Conservation (phyloP, 345 rosid genomes). For the Ceriops decandra region DNA sequence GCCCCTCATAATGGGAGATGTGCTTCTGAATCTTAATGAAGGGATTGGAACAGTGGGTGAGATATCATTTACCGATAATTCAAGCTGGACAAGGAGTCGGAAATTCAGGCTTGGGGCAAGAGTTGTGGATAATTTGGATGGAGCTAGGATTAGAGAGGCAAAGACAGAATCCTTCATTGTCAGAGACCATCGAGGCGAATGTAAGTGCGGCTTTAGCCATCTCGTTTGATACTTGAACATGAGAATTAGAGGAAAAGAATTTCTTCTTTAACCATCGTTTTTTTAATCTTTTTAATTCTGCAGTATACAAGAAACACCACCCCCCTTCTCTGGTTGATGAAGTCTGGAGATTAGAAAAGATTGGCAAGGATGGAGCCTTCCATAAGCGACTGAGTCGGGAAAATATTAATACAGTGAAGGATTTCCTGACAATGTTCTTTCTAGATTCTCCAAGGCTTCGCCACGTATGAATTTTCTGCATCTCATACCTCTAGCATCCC, state of each 20-base stretch:
- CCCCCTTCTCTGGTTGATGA: conserved; percentile 85
- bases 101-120: conserved; percentile 87
- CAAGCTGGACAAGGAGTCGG: conserved; percentile 99
- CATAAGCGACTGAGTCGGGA: conserved; percentile 74
- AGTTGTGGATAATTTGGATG: conserved; percentile 61
- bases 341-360: conserved; percentile 97
- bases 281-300: conserved; percentile 5
- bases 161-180: conserved; percentile 83
- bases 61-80: conserved; percentile 91
- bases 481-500: background rate
- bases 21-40: conserved; percentile 55
- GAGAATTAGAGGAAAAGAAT: background rate
- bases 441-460: conserved; percentile 68
- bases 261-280: conserved; percentile 5
- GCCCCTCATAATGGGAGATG: conserved; percentile 82
- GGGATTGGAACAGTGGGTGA: conserved; percentile 68
- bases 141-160: conserved; percentile 62
- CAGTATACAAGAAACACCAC: conserved; percentile 93
- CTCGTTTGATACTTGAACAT: background rate
- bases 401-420: conserved; percentile 69
- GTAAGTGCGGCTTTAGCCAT: conserved; percentile 46
- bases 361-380: conserved; percentile 97
- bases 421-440: conserved; percentile 63
- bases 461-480: conserved; percentile 41
- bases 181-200: conserved; percentile 98